A percentile compares a stretch with the other conserved stretches of the same genome.
Evolutionary conservation across 2,329 filamentous ascomycete genomes (phyloP).

Genomic region (Fusarium sp.): DNA sequence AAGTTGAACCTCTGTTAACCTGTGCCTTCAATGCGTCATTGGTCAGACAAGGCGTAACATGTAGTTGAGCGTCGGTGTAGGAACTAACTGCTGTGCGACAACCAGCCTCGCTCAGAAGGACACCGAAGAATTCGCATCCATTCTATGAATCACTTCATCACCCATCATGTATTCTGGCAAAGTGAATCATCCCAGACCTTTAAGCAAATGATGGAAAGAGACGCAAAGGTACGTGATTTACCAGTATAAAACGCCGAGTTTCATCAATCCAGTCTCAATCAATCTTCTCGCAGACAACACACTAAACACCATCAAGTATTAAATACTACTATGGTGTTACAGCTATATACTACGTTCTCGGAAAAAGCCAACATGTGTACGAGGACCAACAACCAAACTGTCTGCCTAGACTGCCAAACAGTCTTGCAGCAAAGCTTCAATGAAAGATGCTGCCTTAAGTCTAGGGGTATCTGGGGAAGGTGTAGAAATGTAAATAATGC

Average conservation of each 20-base stretch:
- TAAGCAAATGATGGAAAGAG: not conserved
- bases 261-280: not conserved
- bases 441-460: not conserved
- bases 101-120: not conserved
- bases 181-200: not conserved
- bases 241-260: accelerated
- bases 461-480: not conserved
- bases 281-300: accelerated
- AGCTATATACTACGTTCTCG: not conserved
- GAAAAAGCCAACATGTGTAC: not conserved
- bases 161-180: accelerated
- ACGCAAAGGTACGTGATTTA: not conserved
- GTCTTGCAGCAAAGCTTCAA: not conserved
- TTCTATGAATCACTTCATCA: not conserved
- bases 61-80: not conserved
- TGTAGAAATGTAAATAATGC: not conserved
- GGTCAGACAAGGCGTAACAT: not conserved
- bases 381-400: not conserved
- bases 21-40: not conserved
- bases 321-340: accelerated
- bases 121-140: accelerated
- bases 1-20: too few relatives aligned
- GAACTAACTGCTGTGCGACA: not conserved
- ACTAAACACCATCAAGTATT: not conserved
- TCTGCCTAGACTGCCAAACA: not conserved